Evolutionary conservation across 1,284 basidiomycete genomes (phyloP).

Genomic region (Ganoderma lingzhi): DNA sequence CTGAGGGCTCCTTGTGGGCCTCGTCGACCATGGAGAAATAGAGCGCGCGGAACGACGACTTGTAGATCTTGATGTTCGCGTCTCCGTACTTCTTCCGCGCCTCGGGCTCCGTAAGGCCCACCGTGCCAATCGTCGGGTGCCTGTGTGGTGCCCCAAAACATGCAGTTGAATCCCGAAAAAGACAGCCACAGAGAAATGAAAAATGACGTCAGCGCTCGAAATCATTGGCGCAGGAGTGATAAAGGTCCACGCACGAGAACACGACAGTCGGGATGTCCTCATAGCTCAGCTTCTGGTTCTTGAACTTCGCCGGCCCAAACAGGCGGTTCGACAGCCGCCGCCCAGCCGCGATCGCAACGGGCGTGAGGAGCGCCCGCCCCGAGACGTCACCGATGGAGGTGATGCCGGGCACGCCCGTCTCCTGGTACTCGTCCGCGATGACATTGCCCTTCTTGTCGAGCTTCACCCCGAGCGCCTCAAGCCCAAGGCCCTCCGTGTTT

Average conservation of each 20-base stretch:
- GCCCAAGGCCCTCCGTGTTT: constrained; percentile 81
- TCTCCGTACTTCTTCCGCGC: constrained; percentile 89
- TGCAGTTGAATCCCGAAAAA: background rate
- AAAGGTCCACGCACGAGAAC: constrained; percentile 76
- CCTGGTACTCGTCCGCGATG: constrained; percentile 92
- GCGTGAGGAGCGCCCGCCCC: constrained; percentile 93
- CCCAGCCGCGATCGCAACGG: constrained; percentile 98
- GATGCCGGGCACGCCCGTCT: constrained; percentile 77
- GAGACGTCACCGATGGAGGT: constrained; percentile 92
- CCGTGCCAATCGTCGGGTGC: constrained; percentile 92
- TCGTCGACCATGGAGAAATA: constrained; percentile 91
- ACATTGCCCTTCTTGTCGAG: constrained; percentile 84
- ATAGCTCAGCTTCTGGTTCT: constrained; percentile 90
- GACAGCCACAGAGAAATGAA: background rate
- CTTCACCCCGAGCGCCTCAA: constrained; percentile 84
- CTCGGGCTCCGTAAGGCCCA: constrained; percentile 91
- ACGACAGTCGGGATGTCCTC: constrained; percentile 94
- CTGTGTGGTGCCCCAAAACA: constrained; percentile 47
- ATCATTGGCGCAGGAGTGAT: constrained; percentile 15
- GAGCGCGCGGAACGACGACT: constrained; percentile 83
- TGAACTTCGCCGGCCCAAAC: constrained; percentile 87
- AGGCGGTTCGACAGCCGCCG: constrained; percentile 89
- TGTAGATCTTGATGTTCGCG: constrained; percentile 88
- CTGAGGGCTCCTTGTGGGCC: constrained; percentile 90
- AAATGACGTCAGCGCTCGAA: background rate